Percentiles rank a stretch among this genome's conserved stretches.
These are phyloP conservation scores for Handroanthus guayacan DNA, from an alignment of 257 asterid species.

Conservation along the genomic window DNA sequence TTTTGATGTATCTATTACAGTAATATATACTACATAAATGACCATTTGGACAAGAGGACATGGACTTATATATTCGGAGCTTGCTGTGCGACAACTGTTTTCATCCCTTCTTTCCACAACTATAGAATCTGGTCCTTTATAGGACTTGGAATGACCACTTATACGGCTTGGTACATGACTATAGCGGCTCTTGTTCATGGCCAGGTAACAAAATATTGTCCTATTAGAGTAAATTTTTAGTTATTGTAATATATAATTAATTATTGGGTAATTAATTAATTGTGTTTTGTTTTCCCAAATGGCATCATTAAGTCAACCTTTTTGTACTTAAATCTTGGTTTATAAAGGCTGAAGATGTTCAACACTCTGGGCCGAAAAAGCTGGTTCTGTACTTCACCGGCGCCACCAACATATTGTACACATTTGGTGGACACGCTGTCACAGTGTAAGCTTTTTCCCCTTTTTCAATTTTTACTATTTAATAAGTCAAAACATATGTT, in stretches of 20 bases:
- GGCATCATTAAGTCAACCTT: not conserved
- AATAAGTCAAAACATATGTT: too few relatives aligned
- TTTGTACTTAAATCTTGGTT: not conserved
- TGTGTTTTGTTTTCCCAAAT: not conserved
- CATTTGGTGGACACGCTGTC: constrained; percentile 94
- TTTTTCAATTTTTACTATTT: not conserved
- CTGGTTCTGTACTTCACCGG: constrained; percentile 84
- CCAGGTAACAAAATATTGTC: constrained; percentile 54
- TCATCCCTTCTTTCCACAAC: constrained; percentile 89
- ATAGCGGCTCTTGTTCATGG: constrained; percentile 73
- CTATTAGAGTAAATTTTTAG: not conserved
- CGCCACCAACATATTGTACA: constrained; percentile 86
- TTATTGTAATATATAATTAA: not conserved
- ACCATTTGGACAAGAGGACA: constrained; percentile 85
- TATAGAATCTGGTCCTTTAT: constrained; percentile 89
- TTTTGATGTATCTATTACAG: constrained; percentile 45
- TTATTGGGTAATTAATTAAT: not conserved
- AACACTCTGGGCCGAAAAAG: constrained; percentile 71
- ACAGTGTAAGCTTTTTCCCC: constrained; percentile 64
- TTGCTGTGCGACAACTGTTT: constrained; percentile 87
- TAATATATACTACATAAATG: constrained; percentile 81
- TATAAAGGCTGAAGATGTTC: constrained; percentile 60
- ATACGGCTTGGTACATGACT: constrained; percentile 92
- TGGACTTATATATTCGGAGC: constrained; percentile 97
- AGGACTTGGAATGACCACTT: constrained; percentile 90